These are phyloP conservation scores for Apophysomyces elegans DNA, from an alignment of 371 early-diverging fungal species.

Conservation along the genomic window DNA sequence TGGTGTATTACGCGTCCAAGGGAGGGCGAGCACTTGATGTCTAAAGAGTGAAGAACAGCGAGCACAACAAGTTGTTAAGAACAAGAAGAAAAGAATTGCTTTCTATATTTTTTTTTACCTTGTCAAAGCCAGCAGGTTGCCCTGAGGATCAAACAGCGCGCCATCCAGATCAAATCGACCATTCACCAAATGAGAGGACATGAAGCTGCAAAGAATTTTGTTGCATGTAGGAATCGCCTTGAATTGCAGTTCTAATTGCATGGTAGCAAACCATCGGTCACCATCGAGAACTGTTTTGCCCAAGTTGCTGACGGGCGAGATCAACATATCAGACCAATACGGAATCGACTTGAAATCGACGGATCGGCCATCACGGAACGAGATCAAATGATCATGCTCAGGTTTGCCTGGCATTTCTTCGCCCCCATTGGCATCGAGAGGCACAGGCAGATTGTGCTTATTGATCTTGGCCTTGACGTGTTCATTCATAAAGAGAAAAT, in stretches of 20 bases:
- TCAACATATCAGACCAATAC: conserved; percentile 51
- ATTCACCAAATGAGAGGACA: conserved; percentile 47
- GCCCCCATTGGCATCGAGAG: background rate
- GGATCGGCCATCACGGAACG: conserved; percentile 38
- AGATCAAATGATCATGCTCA: conserved; percentile 36
- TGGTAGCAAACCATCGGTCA: conserved; percentile 48
- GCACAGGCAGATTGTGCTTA: background rate
- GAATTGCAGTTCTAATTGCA: conserved; percentile 53
- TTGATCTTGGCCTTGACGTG: conserved; percentile 13
- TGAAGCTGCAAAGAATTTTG: conserved; percentile 35
- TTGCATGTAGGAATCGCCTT: conserved; percentile 37
- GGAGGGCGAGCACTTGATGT: conserved; percentile 18
- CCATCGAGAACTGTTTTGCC: conserved; percentile 33
- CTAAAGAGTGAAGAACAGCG: background rate
- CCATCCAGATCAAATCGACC: conserved; percentile 46
- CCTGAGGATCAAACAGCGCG: conserved; percentile 40
- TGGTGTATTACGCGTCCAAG: conserved; percentile 16
- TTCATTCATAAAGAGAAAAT: conserved; percentile 37
- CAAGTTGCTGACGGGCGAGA: conserved; percentile 38
- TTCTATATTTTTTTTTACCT: conserved; percentile 19
- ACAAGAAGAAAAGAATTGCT: background rate
- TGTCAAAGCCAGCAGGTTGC: conserved; percentile 43
- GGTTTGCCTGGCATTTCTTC: conserved; percentile 28
- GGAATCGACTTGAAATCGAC: conserved; percentile 50
- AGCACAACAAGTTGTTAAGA: too few relatives aligned